Evolutionary conservation across 768 basidiomycete genomes (phyloP).

Genomic region (Asterophora lycoperdoides): DNA sequence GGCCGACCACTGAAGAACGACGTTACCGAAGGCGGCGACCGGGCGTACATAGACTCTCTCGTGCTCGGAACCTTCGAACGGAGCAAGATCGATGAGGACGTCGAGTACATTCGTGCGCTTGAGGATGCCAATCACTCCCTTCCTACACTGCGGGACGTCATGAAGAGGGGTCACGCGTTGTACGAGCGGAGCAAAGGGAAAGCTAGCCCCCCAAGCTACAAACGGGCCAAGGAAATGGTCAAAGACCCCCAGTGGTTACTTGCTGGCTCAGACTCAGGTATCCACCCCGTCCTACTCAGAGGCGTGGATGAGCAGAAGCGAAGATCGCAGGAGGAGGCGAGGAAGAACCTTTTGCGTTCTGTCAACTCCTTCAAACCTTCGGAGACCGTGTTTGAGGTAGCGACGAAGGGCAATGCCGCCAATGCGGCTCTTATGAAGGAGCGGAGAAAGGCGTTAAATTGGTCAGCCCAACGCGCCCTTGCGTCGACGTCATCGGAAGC

Average conservation of each 20-base stretch:
- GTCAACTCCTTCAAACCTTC: constrained; percentile 79
- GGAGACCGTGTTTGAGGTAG: constrained; percentile 92
- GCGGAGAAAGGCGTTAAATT: constrained; percentile 71
- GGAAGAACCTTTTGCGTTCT: constrained; percentile 63
- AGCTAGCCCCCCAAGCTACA: constrained; percentile 80
- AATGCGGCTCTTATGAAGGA: constrained; percentile 84
- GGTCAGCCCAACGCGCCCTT: constrained; percentile 50
- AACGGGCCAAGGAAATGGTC: constrained; percentile 83
- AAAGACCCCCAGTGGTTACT: constrained; percentile 70
- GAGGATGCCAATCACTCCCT: constrained; percentile 64
- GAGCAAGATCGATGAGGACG: constrained; percentile 74
- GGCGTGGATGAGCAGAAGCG: constrained; percentile 32
- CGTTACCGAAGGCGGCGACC: constrained; percentile 48
- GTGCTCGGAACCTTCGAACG: constrained; percentile 82
- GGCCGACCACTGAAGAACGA: constrained; percentile 66
- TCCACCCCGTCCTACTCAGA: constrained; percentile 67
- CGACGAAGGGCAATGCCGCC: constrained; percentile 59
- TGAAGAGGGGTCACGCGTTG: constrained; percentile 86
- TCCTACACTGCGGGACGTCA: constrained; percentile 67
- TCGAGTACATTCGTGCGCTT: constrained; percentile 70
- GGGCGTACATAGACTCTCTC: constrained; percentile 65
- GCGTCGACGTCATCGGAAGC: constrained; percentile 27
- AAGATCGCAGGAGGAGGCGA: constrained; percentile 46
- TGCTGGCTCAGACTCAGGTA: constrained; percentile 55
- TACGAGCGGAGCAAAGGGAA: constrained; percentile 93